Base-by-base conservation (phyloP, 306 rosid species). In the Malus orientalis region DNA sequence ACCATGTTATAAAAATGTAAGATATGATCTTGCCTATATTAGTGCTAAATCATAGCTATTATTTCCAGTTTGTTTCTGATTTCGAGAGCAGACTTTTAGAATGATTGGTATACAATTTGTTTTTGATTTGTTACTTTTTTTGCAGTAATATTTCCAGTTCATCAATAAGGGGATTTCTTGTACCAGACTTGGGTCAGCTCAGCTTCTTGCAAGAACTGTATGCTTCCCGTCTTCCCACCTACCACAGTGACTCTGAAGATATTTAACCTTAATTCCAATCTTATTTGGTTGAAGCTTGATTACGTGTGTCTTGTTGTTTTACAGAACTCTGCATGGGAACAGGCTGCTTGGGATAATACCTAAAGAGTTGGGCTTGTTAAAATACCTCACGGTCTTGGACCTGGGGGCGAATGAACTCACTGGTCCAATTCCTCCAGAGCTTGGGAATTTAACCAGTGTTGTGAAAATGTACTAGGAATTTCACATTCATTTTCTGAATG, bases 361-460 rank as follows among this genome's bases (percentile, higher is more conserved):
- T 3, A 88, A 82, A 85, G 99, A 93, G 54, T 81, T 92, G 74
- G 87, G 92, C 73, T 51, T 70, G 85, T 88, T 96, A 80, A 88
- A 83, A 58, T 69, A 80, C 73, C 96, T 96, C 74, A 79, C 47
- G 82, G 85, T 87, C 82, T 86, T 96, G 86, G 98, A 93, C 85
- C 87, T 96, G 88, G 99, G 99, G 80, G 72, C 6, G 77, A 96
- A 96, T 87, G 93, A 74, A 73, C 85, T 96, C 74, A 69, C 90
- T 0, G 99, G 99, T 69, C 88, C 89, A 22, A 89, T 96, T 85
- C 99, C 99, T 82, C 84, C 87, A 8, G 97, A 91, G 88, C 73
- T 93, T 67, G 99, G 96, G 78, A 86, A 87, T 81, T 81, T 88
- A 81, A 76, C 87, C 55, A 84, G 71, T 75, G 55, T 80, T 70